A percentile compares a stretch with the other conserved stretches of the same genome.
These are phyloP conservation scores for Vachellia pachyceras DNA, from an alignment of 306 rosid genomes.

Conservation along the genomic window DNA sequence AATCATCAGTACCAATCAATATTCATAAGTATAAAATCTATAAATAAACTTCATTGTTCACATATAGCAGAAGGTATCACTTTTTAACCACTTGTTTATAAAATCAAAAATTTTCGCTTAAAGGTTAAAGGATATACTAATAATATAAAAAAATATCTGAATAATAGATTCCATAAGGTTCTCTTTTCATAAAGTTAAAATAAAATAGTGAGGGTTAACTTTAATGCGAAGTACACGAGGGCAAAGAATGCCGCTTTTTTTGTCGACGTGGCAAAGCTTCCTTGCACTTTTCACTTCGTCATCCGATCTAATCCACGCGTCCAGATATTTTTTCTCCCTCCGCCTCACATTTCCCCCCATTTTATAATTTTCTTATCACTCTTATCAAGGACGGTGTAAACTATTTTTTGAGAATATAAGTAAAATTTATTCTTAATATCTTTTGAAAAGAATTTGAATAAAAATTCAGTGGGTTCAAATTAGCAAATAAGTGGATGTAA, in stretches of 20 bases:
- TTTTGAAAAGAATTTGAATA: no score
- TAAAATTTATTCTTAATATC: no score
- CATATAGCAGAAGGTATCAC: no score
- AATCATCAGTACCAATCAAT: no score
- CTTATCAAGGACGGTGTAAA: no score
- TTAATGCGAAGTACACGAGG: not conserved
- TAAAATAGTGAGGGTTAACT: not conserved
- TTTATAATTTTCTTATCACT: no score
- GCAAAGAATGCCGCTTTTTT: constrained; percentile 8
- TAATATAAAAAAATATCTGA: not conserved
- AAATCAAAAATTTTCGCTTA: not conserved
- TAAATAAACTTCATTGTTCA: no score
- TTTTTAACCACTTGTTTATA: not conserved
- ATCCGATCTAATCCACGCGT: not conserved
- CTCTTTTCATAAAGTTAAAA: not conserved
- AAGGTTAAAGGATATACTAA: no score
- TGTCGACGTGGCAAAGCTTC: constrained; percentile 16
- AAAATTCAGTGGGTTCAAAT: no score
- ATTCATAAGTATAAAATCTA: no score
- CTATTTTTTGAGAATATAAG: no score
- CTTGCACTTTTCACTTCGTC: constrained; percentile 21
- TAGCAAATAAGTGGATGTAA: no score
- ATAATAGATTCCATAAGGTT: not conserved
- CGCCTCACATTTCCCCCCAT: not conserved
- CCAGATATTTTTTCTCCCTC: constrained; percentile 20